phyloP scores from a whole-genome alignment of 228 moss, liverwort and hornwort species.

The Sphagnum magellanicum region DNA sequence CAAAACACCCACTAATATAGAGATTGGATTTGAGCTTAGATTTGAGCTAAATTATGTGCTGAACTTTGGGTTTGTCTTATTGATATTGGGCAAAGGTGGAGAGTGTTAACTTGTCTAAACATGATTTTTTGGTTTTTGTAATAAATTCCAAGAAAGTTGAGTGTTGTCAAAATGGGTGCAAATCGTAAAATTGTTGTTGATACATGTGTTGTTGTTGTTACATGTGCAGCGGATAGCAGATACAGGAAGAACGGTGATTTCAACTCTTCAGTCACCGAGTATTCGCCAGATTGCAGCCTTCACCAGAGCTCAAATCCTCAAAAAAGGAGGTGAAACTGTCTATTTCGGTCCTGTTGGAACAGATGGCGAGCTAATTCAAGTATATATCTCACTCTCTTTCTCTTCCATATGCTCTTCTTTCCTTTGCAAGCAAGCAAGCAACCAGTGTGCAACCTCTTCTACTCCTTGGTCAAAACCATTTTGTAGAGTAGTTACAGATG shows the following conservation, averaged over 20 bases:
- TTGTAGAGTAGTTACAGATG: not conserved
- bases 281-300: conserved; percentile 45
- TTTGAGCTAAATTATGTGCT: no score
- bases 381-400: conserved; percentile 17
- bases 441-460: not conserved
- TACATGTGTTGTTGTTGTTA: not conserved
- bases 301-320: conserved; percentile 59
- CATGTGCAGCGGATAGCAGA: conserved; percentile 52
- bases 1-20: no score
- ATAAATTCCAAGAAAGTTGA: not conserved
- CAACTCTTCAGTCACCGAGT: conserved; percentile 23
- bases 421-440: no score
- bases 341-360: conserved; percentile 74
- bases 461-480: not conserved
- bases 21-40: no score
- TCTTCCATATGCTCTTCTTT: not conserved
- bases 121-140: not conserved
- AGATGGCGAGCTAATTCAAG: conserved; percentile 39
- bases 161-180: not conserved
- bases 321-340: conserved; percentile 69
- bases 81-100: no score
- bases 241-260: conserved; percentile 57
- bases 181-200: not conserved
- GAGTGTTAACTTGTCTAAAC: not conserved
- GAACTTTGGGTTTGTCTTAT: no score